Evolutionary conservation across 2,329 filamentous ascomycete species (phyloP).

Genomic region (Aspergillus quadricinctus): DNA sequence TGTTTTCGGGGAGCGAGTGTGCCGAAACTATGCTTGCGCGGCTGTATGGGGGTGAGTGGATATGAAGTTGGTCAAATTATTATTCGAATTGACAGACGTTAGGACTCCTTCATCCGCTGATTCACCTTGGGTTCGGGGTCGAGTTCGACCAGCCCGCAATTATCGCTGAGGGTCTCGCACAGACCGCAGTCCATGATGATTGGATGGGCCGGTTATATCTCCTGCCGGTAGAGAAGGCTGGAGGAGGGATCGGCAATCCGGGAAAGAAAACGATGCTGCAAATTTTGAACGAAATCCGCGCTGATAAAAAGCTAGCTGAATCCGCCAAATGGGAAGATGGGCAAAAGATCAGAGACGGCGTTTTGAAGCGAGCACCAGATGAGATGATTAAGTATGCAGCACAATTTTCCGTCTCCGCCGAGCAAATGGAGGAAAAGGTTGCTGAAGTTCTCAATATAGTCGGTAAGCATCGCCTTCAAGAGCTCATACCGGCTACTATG

Average conservation of each 20-base stretch:
- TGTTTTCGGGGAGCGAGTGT: conserved; percentile 63
- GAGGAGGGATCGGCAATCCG: conserved; percentile 25
- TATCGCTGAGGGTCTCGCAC: conserved; percentile 73
- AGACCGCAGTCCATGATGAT: conserved; percentile 65
- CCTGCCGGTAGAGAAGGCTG: conserved; percentile 30
- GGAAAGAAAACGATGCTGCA: conserved; percentile 47
- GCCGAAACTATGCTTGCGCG: conserved; percentile 67
- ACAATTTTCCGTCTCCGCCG: conserved; percentile 53
- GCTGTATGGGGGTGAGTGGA: conserved; percentile 56
- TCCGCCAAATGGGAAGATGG: conserved; percentile 51
- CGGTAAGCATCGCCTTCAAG: conserved; percentile 32
- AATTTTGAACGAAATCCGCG: conserved; percentile 58
- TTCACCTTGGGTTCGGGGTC: conserved; percentile 79
- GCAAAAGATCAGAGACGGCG: conserved; percentile 66
- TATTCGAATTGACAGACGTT: not conserved
- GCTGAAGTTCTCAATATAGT: conserved; percentile 67
- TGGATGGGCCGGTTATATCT: conserved; percentile 54
- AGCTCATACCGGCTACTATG: not conserved
- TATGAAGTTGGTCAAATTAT: not conserved
- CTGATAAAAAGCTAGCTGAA: conserved; percentile 52
- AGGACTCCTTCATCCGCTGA: conserved; percentile 73
- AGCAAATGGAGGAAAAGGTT: conserved; percentile 54
- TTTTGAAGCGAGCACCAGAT: conserved; percentile 58
- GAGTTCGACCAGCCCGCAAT: conserved; percentile 80
- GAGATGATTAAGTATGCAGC: conserved; percentile 60